Evolutionary conservation across 768 basidiomycete genomes (phyloP), one percentile per base, ranked within the genome.

Genomic region (Leccinellum rugosiceps): DNA sequence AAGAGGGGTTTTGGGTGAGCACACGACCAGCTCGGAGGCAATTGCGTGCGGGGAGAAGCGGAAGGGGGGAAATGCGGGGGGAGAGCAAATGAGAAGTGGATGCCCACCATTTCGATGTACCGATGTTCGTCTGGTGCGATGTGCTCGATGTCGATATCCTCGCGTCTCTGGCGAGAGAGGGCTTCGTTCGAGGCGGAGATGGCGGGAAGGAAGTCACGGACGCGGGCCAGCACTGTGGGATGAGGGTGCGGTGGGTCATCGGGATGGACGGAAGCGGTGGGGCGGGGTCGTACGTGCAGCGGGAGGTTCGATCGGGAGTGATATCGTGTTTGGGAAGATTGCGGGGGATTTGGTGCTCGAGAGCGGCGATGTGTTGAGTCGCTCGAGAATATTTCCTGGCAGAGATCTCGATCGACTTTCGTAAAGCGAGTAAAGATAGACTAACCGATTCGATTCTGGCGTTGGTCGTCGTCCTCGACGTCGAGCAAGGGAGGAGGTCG

Each of bases 131-230:
- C 74, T 21, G 73, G 76, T 7, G 74, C 72, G 23, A 90, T 62
- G 56, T 85, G 77, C 68, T 91, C 89, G 41, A 91, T 88, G 64
- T 90, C 83, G n/a, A 90, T 74, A 62, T 83, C 85, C 17, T 68
- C 65, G 1, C 84, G 86, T 57, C 85, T 78, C 41, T 70, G 68
- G 38, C 77, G 74, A 3, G 76, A 63, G 17, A 90, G 77, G 1
- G 78, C 68, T 2, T 76, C 77, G 62, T 88, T 90, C 3, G 87
- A 85, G 13, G 83, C 85, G 48, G 84, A 80, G 17, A 90, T 74
- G 61, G 82, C 75, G 3, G 87, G 87, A 6, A 90, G 78, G 65
- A 90, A 90, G 0, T 82, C 79, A 66, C 83, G 81, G 4, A 89
- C 76, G 17, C 87, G 82, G 10, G 82, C 76, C 6, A 91, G 74